phyloP scores from a whole-genome alignment of 177 flowering plant species.

The Vitis hybrid region DNA sequence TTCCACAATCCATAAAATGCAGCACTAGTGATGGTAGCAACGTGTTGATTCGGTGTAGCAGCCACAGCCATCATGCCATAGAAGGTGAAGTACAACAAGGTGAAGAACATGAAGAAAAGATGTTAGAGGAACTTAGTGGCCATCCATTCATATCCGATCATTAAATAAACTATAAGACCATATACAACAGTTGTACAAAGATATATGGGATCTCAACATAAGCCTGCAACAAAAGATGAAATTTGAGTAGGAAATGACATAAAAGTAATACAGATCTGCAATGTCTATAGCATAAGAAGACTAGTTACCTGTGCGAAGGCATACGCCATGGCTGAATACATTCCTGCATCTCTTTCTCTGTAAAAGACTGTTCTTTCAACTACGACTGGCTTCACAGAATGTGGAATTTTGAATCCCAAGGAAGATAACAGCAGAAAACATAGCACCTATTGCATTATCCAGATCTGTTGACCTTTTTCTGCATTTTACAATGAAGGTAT shows the following conservation, averaged over 20 bases:
- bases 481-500: neutral
- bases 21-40: constrained; percentile 19
- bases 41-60: constrained; percentile 21
- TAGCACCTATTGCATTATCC: constrained; percentile 40
- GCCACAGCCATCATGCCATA: constrained; percentile 36
- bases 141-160: constrained; percentile 31
- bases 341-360: constrained; percentile 40
- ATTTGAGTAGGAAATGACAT: neutral
- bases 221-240: constrained; percentile 18
- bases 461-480: constrained; percentile 25
- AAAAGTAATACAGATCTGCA: neutral
- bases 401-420: constrained; percentile 30
- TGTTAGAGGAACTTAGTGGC: constrained; percentile 25
- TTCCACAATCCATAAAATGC: constrained; percentile 24
- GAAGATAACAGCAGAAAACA: constrained; percentile 40
- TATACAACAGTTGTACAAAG: constrained; percentile 15
- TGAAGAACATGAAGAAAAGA: constrained; percentile 27
- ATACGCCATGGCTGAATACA: constrained; percentile 42
- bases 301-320: constrained; percentile 32
- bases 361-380: constrained; percentile 42
- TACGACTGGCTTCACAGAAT: constrained; percentile 35
- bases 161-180: constrained; percentile 22
- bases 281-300: neutral
- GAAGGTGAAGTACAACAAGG: constrained; percentile 28
- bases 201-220: constrained; percentile 31